phyloP scores from a whole-genome alignment of 306 rosid species.

The Oxytropis ochrocephala region DNA sequence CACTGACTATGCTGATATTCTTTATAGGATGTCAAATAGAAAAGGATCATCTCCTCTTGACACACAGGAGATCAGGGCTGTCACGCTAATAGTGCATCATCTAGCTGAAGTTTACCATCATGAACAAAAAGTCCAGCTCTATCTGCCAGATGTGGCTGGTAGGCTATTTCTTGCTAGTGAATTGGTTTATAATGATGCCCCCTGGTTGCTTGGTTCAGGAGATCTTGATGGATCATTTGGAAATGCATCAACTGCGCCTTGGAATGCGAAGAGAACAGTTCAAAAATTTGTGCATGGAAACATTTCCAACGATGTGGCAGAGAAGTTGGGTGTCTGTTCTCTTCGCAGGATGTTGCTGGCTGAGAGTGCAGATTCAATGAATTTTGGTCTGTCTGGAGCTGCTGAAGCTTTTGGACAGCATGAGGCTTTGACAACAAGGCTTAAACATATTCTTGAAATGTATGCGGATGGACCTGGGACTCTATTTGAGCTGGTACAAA shows the following conservation, averaged over 20 bases:
- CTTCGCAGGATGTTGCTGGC: constrained; percentile 90
- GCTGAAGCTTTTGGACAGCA: constrained; percentile 99
- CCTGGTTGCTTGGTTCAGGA: constrained; percentile 90
- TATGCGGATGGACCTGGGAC: constrained; percentile 99
- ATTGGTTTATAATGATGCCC: constrained; percentile 94
- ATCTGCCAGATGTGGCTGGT: constrained; percentile 78
- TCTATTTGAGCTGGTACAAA: constrained; percentile 88
- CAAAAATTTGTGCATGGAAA: constrained; percentile 95
- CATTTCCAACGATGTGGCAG: constrained; percentile 92
- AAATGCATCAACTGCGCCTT: constrained; percentile 39
- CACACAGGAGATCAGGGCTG: constrained; percentile 78
- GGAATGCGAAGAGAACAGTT: constrained; percentile 58
- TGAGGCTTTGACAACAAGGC: constrained; percentile 95
- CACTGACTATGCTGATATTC: constrained; percentile 71
- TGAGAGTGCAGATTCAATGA: constrained; percentile 97
- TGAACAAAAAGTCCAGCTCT: constrained; percentile 55
- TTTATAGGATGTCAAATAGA: constrained; percentile 67
- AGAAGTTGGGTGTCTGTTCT: constrained; percentile 90
- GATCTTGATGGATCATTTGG: constrained; percentile 53
- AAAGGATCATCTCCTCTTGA: constrained; percentile 85
- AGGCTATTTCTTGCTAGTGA: constrained; percentile 66
- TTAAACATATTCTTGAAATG: constrained; percentile 98
- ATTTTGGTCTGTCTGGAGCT: constrained; percentile 90
- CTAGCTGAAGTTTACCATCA: constrained; percentile 72
- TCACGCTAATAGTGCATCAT: constrained; percentile 78